A percentile compares a stretch with the other conserved stretches of the same genome.
Evolutionary conservation across 805 yeast genomes (phyloP).

Genomic region (Starmerella apis): DNA sequence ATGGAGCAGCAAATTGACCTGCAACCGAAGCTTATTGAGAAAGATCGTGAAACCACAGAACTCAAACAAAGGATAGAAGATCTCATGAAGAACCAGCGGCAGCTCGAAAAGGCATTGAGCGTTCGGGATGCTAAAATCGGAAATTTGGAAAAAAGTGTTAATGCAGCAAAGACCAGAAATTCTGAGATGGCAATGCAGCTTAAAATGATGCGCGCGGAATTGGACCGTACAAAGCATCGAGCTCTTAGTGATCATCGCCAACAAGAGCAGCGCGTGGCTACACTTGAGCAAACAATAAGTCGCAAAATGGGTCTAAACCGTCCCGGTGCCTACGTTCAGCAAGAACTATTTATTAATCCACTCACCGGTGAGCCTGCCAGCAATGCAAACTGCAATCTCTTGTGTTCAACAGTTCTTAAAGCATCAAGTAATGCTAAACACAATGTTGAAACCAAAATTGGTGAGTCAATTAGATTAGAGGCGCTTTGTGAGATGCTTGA

Average conservation of each 20-base stretch:
- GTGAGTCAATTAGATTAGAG: background rate
- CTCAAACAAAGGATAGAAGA: background rate
- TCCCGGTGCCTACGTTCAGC: background rate
- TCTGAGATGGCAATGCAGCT: background rate
- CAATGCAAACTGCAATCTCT: background rate
- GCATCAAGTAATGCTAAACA: background rate
- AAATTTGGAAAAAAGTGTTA: background rate
- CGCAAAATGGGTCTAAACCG: background rate
- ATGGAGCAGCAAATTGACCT: background rate
- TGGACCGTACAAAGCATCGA: background rate
- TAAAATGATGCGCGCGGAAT: background rate
- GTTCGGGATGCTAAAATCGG: background rate
- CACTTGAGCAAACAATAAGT: background rate
- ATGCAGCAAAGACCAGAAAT: background rate
- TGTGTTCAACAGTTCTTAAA: background rate
- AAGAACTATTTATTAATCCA: background rate
- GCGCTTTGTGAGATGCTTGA: constrained; percentile 1
- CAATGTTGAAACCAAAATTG: background rate
- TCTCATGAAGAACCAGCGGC: background rate
- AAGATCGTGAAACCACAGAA: background rate
- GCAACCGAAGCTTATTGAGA: background rate
- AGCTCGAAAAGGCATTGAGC: background rate
- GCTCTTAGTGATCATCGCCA: constrained; percentile 1
- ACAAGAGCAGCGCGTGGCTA: background rate
- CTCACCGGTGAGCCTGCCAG: background rate